phyloP scores from a whole-genome alignment of 2,329 filamentous ascomycete species.

The Metarhizium album region DNA sequence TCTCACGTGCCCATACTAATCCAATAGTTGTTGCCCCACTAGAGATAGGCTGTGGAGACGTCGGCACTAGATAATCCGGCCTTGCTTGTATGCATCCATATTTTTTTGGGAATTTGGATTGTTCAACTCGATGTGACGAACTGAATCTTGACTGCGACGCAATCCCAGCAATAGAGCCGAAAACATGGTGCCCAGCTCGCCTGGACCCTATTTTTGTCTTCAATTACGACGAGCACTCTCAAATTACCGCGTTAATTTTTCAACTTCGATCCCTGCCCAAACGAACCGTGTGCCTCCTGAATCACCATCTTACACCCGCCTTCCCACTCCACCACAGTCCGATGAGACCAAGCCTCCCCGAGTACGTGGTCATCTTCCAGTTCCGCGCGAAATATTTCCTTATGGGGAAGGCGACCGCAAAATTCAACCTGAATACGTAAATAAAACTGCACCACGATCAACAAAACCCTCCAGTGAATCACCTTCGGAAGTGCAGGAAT shows the following conservation, averaged over 20 bases:
- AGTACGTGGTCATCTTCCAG: constrained; percentile 70
- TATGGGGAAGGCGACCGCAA: constrained; percentile 47
- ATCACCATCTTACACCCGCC: constrained; percentile 76
- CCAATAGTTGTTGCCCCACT: background rate
- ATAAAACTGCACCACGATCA: constrained; percentile 46
- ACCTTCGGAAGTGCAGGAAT: constrained; percentile 33
- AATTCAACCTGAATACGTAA: constrained; percentile 48
- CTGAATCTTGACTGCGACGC: background rate
- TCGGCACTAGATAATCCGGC: background rate
- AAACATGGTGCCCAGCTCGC: constrained; percentile 18
- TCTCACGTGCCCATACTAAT: constrained; percentile 1
- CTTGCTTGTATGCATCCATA: background rate
- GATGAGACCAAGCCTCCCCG: constrained; percentile 34
- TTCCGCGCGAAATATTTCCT: constrained; percentile 72
- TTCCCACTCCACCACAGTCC: constrained; percentile 68
- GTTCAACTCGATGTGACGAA: background rate
- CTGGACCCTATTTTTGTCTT: constrained; percentile 16
- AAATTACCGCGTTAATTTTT: constrained; percentile 19
- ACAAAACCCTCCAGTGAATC: constrained; percentile 25
- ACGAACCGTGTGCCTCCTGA: constrained; percentile 63
- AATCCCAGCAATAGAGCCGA: background rate
- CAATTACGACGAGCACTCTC: constrained; percentile 16
- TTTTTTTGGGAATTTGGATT: background rate
- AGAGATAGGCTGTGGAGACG: background rate
- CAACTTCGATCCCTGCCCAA: constrained; percentile 24